Percentiles rank a stretch among this genome's conserved stretches.
These are phyloP conservation scores for Astrocystis sublimbata DNA, from an alignment of 495 filamentous ascomycete genomes.

Conservation along the genomic window DNA sequence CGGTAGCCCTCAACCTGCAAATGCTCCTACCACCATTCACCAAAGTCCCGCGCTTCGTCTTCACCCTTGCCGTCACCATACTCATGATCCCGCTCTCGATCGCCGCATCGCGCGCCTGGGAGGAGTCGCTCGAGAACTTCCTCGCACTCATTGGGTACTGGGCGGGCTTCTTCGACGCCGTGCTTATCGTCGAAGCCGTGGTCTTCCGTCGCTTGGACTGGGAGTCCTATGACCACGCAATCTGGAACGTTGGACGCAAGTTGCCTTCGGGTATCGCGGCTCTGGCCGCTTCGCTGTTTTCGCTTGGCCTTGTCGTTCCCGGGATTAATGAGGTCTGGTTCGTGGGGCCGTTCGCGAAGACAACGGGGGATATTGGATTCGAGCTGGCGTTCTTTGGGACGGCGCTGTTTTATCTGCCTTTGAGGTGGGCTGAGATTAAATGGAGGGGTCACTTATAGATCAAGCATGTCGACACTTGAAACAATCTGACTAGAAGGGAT, in stretches of 20 bases:
- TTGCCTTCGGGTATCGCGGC: conserved; percentile 51
- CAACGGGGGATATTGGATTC: conserved; percentile 56
- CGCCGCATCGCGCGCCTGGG: conserved; percentile 48
- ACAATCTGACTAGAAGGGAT: too few relatives aligned
- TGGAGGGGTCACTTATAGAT: conserved; percentile 17
- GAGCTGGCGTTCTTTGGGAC: conserved; percentile 54
- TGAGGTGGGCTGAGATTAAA: conserved; percentile 44
- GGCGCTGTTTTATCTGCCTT: conserved; percentile 43
- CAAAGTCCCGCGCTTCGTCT: conserved; percentile 47
- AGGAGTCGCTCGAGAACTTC: conserved; percentile 52
- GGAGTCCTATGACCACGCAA: conserved; percentile 41
- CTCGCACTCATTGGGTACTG: conserved; percentile 56
- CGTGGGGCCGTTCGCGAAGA: conserved; percentile 50
- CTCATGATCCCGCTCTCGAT: conserved; percentile 53
- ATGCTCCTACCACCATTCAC: conserved; percentile 48
- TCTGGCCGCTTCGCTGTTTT: conserved; percentile 36
- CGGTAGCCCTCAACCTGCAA: conserved; percentile 54
- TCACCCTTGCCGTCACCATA: conserved; percentile 45
- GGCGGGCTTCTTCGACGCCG: conserved; percentile 51
- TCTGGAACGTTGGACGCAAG: conserved; percentile 48
- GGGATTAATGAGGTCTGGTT: conserved; percentile 57
- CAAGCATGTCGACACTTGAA: too few relatives aligned
- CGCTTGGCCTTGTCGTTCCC: conserved; percentile 45
- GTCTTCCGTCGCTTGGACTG: conserved; percentile 44
- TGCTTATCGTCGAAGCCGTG: conserved; percentile 49